Conservation (phyloP, 805 yeast species). For the Kodamaea jinghongensis region DNA sequence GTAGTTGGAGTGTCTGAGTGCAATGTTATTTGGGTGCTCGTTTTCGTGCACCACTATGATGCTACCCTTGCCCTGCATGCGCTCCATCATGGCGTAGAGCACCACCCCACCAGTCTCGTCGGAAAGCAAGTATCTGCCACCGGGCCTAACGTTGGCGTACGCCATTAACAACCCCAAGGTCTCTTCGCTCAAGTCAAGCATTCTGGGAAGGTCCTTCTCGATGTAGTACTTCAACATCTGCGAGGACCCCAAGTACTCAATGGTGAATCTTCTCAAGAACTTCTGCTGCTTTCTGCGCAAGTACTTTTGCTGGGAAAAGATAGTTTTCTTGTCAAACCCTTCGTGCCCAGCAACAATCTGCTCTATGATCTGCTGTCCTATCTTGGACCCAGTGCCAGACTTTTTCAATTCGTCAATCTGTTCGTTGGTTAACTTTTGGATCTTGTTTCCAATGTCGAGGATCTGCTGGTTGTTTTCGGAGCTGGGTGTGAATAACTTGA, state of each 20-base stretch:
- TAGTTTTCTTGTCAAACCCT: constrained; percentile 84
- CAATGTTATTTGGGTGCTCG: constrained; percentile 83
- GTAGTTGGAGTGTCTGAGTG: constrained; percentile 65
- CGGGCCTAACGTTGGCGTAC: constrained; percentile 80
- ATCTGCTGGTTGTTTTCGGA: constrained; percentile 66
- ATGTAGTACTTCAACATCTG: constrained; percentile 69
- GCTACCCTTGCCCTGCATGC: constrained; percentile 77
- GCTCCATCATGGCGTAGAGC: constrained; percentile 79
- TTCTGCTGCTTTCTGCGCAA: constrained; percentile 88
- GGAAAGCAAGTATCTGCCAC: constrained; percentile 81
- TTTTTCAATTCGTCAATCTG: constrained; percentile 83
- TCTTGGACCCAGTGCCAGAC: constrained; percentile 56
- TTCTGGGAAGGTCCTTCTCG: constrained; percentile 71
- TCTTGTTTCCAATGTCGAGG: constrained; percentile 62
- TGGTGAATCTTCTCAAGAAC: constrained; percentile 80
- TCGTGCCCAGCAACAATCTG: constrained; percentile 80
- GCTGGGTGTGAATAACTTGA: constrained; percentile 38
- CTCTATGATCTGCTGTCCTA: constrained; percentile 77
- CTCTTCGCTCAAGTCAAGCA: constrained; percentile 83
- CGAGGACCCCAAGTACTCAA: constrained; percentile 70
- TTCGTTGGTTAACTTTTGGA: constrained; percentile 71
- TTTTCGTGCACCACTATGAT: constrained; percentile 83
- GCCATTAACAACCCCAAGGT: constrained; percentile 74
- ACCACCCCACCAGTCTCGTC: constrained; percentile 97
- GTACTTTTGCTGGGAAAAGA: constrained; percentile 88